Evolutionary conservation across 2,329 filamentous ascomycete genomes (phyloP), one percentile per base, ranked within the genome.

Genomic region (Colletotrichum lindemuthianum): DNA sequence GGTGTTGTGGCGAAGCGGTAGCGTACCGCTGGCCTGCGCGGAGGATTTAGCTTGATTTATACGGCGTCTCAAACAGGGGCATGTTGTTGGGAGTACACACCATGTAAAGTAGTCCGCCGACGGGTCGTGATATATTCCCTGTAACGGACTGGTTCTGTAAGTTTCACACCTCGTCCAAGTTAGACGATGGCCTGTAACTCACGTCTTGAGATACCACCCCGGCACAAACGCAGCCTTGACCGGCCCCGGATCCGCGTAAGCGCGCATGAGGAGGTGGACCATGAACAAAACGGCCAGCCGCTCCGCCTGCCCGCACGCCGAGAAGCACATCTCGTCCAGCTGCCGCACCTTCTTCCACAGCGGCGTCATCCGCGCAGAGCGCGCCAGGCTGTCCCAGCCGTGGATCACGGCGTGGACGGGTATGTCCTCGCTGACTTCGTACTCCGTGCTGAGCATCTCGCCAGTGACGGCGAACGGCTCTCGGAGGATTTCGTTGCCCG

Each of bases 1-100:
- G 74, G 71, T 0, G 63, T 64, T 48, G 73, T 72, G 0, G 73
- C 63, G 44, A 75, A 72, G 4, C 72, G 72, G 32, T 75, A 72
- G n/a, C 72, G 66, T 0, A 74, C 15, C 1, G 72, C 73, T 0
- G 73, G 73, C 73, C 72, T 74, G 7, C n/a, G 32, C 7, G 4
- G 12, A 16, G n/a, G n/a, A 6, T 34, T 15, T 3, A 9, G 8
- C 15, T 16, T 0, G 1, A 9, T 57, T 39, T 45, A 16, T 12
- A 6, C 8, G 8, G 39, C 8, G 9, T 13, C 4, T 3, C 6
- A 8, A 8, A 6, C 8, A 6, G 7, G 24, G 13, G 6, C 5
- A n/a, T n/a, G n/a, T n/a, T n/a, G n/a, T n/a, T n/a, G 13, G 6
- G 16, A n/a, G 11, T 6, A 34, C 16, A 12, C 12, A 43, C 58